Conservation (phyloP, 2,329 filamentous ascomycete genomes). For the Trichoderma oligosporum region DNA sequence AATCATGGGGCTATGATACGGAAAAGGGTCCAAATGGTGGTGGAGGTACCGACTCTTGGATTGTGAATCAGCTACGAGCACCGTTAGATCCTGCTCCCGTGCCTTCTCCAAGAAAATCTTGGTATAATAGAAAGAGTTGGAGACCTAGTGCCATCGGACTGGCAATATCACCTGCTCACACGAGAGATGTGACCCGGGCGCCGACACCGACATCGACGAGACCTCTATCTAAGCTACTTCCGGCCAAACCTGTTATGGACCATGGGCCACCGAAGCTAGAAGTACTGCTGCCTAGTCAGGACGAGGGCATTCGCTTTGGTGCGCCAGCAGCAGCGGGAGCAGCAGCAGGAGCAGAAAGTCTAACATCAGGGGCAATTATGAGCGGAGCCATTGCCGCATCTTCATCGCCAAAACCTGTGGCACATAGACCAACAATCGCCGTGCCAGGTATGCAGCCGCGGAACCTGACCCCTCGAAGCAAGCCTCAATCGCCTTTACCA, state of each 20-base stretch:
- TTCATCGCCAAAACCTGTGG: constrained; percentile 2
- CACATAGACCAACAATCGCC: neutral
- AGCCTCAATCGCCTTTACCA: constrained; percentile 24
- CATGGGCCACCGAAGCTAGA: constrained; percentile 10
- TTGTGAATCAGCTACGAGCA: constrained; percentile 25
- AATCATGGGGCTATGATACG: constrained; percentile 36
- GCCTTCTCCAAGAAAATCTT: constrained; percentile 23
- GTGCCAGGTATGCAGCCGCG: neutral
- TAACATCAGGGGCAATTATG: constrained; percentile 19
- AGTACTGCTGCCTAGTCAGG: constrained; percentile 4
- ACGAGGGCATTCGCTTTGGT: neutral
- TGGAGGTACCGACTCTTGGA: constrained; percentile 27
- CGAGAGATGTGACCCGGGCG: constrained; percentile 24
- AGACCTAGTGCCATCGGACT: constrained; percentile 42
- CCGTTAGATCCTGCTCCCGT: constrained; percentile 23
- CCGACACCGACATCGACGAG: constrained; percentile 28
- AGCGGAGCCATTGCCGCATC: constrained; percentile 10
- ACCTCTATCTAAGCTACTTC: constrained; percentile 43
- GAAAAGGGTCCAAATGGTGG: constrained; percentile 27
- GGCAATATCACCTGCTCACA: constrained; percentile 38
- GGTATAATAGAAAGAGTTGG: constrained; percentile 31
- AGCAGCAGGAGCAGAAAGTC: neutral
- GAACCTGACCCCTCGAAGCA: constrained; percentile 17
- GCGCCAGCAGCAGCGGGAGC: neutral
- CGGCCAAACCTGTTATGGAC: constrained; percentile 44